A percentile compares a stretch with the other conserved stretches of the same genome.
Evolutionary conservation across 2,329 filamentous ascomycete genomes (phyloP).

Genomic region (Talaromyces marneffei): DNA sequence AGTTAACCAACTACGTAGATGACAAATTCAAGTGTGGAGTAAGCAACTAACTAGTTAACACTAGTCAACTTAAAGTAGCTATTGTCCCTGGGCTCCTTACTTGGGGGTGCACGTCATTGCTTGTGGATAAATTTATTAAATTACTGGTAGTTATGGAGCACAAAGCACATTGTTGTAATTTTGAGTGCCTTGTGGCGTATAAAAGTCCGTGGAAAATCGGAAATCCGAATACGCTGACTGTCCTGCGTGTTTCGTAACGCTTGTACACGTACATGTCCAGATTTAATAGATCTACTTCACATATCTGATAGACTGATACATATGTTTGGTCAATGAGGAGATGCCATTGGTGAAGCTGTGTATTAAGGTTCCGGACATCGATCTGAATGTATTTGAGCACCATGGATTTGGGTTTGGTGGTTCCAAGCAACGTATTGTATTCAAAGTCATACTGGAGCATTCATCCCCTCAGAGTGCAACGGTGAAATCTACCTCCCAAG

Average conservation of each 20-base stretch:
- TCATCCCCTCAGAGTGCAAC: not conserved
- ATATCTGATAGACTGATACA: not conserved
- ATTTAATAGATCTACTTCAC: not conserved
- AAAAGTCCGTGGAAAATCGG: not conserved
- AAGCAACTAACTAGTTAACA: too few relatives aligned
- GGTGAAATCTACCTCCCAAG: not conserved
- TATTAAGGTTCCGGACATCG: not conserved
- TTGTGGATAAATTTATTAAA: not conserved
- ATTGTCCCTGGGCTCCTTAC: too few relatives aligned
- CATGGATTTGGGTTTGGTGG: not conserved
- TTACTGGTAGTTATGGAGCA: too few relatives aligned
- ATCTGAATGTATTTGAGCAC: not conserved
- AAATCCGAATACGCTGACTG: not conserved
- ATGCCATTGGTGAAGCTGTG: not conserved
- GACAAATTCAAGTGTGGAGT: constrained; percentile 4
- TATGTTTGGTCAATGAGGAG: not conserved
- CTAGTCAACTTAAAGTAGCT: too few relatives aligned
- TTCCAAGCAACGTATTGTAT: not conserved
- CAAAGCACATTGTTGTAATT: not conserved
- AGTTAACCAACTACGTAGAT: not conserved
- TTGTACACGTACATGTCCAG: not conserved
- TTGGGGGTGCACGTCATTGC: not conserved
- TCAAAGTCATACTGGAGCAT: not conserved
- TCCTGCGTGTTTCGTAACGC: not conserved
- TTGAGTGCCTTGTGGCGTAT: not conserved